Conservation (phyloP, 352 stramenopile genomes). For the Phytophthora pseudosyringae region DNA sequence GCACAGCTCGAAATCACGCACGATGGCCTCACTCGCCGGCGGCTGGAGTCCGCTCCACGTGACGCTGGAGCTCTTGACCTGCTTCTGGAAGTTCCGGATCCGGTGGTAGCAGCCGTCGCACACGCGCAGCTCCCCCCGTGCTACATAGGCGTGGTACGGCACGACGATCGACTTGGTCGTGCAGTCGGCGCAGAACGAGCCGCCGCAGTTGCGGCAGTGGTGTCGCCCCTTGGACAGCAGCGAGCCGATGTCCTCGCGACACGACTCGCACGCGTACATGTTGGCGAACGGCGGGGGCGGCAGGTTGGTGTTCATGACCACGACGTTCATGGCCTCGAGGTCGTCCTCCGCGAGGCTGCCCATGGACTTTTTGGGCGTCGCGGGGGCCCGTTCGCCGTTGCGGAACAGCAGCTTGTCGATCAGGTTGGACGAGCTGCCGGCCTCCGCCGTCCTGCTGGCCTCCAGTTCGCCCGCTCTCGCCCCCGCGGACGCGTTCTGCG, state of each 20-base stretch:
- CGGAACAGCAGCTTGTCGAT: constrained; percentile 54
- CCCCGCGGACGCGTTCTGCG: constrained; percentile 19
- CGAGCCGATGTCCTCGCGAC: constrained; percentile 76
- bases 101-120: constrained; percentile 78
- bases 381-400: neutral
- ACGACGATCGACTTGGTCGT: constrained; percentile 60
- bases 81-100: constrained; percentile 76
- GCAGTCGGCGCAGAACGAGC: constrained; percentile 75
- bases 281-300: constrained; percentile 76
- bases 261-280: constrained; percentile 79
- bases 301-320: constrained; percentile 61
- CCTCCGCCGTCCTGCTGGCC: neutral
- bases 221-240: constrained; percentile 72
- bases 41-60: constrained; percentile 72
- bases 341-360: constrained; percentile 58
- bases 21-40: constrained; percentile 38
- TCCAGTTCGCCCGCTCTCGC: neutral
- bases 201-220: constrained; percentile 83
- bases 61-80: constrained; percentile 61
- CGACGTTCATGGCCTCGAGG: constrained; percentile 45
- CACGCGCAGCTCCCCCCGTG: constrained; percentile 66
- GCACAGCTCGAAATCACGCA: constrained; percentile 53
- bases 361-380: constrained; percentile 36
- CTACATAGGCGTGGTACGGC: constrained; percentile 66
- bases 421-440: constrained; percentile 27